Base-by-base conservation (phyloP, 495 filamentous ascomycete genomes). In the Neurospora africana region DNA sequence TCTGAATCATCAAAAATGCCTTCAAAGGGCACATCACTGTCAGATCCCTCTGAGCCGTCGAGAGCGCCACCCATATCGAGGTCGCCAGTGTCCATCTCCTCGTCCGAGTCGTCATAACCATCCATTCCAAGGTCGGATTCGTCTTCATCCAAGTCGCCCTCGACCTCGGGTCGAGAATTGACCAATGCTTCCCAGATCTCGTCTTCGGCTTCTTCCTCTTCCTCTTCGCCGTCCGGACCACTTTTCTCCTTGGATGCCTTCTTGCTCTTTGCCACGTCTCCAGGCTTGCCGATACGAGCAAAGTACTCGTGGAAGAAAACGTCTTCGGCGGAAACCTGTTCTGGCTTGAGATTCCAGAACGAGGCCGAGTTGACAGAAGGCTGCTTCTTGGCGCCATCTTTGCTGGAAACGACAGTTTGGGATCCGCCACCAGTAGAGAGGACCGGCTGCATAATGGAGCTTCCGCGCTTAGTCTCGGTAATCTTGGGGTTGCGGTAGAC, bases 271-370 rank as follows among this genome's bases (percentile, higher is more conserved):
- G 91, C 89, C 37, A 74, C 72, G 69, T 80, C 78, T 37, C 81
- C 84, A 69, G 86, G 87, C 79, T 92, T 95, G 61, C 91, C 91
- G 53, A 93, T 81, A 69, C 91, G 87, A 73, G 87, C 89, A 80
- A 99, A 98, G 87, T 98, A 99, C 72, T 91, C 89, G 81, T 99
- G 95, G 87, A 99, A 99, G 88, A 99, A 99, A 58, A 92, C 93
- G 76, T 99, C 96, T 76, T 99, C 94, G 0, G 90, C 92, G 0
- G 90, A 88, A 11, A 99, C 90, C 53, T 98, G 90, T 68, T 91
- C 90, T n/a, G 88, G 84, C 79, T 91, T 93, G 86, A 92, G 91
- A 76, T 90, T 91, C 94, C 94, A 97, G 86, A 99, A 99, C 19
- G 88, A 86, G 72, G 96, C 92, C 3, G 91, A 90, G 82, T 98